Base-by-base conservation (phyloP, 768 basidiomycete genomes). In the Paxillus ammoniavirescens region DNA sequence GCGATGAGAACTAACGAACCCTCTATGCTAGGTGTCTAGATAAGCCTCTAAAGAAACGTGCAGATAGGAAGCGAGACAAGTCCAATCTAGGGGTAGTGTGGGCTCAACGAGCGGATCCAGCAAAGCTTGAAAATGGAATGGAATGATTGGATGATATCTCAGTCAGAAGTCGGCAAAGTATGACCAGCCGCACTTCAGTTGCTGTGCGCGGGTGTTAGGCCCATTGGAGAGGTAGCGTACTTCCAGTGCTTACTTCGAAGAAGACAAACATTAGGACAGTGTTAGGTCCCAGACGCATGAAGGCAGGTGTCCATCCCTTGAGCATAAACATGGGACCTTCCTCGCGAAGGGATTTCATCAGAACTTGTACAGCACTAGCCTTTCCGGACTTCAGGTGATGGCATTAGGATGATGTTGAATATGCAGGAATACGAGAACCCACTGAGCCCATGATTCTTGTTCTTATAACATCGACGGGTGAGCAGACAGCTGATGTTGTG, bases 221-320 rank as follows among this genome's bases (percentile, higher is more conserved):
- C n/a, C 41, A 21, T 30, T 15, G 42, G 7, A 26, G 31, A 8
- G 1, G 2, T 8, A 43, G 55, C 56, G 37, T 13, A 49, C 28
- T 54, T 23, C 31, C 14, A 21, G 33, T n/a, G 50, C 74, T 46
- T 59, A 87, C 89, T 75, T 93, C 91, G 58, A 87, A 86, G 71
- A 91, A 91, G 45, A 93, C 85, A 69, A 91, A 93, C 72, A 93
- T 80, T 5, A 93, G 73, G 33, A 93, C 77, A 1, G 91, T 93
- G 65, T 92, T 91, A 2, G 91, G 91, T 28, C 86, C 90, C 41
- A 93, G 72, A 45, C 91, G 84, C 60, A 88, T 82, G 71, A 91
- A 93, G 8, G 91, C 88, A 2, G 91, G 91, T 15, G 89, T 89
- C 91, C 91, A 93, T 33, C 91, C 91, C 67, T 89, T 92, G 71